Conservation (phyloP, 352 stramenopile genomes). For the Globisporangium megalacanthum region DNA sequence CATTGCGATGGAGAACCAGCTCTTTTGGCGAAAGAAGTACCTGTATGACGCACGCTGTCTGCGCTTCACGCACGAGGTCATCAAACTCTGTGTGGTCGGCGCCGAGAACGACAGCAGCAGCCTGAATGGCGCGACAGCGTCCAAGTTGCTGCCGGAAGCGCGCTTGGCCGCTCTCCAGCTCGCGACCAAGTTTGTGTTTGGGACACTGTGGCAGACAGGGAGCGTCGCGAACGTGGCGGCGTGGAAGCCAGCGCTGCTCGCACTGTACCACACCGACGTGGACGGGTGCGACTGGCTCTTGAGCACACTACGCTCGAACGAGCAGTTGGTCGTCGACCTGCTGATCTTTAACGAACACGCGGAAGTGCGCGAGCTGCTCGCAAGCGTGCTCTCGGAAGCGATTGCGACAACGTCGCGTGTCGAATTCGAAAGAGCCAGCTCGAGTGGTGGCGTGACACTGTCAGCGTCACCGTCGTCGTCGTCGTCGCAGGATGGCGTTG, state of each 20-base stretch:
- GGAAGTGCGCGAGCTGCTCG: conserved; percentile 69
- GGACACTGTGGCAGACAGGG: conserved; percentile 79
- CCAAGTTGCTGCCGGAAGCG: conserved; percentile 45
- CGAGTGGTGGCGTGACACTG: background rate
- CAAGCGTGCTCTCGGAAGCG: conserved; percentile 56
- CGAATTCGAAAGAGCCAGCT: conserved; percentile 35
- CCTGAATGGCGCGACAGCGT: conserved; percentile 2
- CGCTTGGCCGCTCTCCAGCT: conserved; percentile 73
- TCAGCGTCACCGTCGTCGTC: background rate
- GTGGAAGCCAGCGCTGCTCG: conserved; percentile 64
- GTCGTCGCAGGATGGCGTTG: background rate
- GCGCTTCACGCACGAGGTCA: conserved; percentile 75
- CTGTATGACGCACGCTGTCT: conserved; percentile 69
- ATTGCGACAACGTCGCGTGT: conserved; percentile 56
- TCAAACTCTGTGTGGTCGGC: conserved; percentile 52
- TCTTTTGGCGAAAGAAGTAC: conserved; percentile 87
- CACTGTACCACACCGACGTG: conserved; percentile 70
- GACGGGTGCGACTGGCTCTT: conserved; percentile 70
- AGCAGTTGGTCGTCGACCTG: conserved; percentile 65
- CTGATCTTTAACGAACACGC: conserved; percentile 61
- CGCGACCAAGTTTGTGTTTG: conserved; percentile 83
- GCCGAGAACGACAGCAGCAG: conserved; percentile 17
- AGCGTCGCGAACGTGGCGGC: conserved; percentile 66
- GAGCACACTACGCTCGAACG: conserved; percentile 49
- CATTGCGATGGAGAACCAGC: conserved; percentile 77